Evolutionary conservation across 441 rosid genomes (phyloP).

Genomic region (Croton setiger): DNA sequence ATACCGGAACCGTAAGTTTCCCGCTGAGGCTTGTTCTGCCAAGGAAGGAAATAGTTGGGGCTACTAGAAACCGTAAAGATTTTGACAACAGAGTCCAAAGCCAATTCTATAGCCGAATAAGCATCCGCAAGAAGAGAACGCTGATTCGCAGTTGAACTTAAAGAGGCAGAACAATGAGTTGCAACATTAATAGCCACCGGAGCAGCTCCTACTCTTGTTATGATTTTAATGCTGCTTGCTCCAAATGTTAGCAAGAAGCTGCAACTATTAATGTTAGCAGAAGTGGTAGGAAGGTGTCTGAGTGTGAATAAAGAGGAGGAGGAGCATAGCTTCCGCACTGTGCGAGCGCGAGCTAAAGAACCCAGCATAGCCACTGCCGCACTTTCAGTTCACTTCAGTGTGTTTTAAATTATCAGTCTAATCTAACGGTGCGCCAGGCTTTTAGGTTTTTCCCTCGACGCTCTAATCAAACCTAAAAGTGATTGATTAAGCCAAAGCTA

Average conservation of each 20-base stretch:
- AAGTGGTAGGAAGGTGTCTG: neutral
- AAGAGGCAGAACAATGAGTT: neutral
- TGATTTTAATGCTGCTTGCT: neutral
- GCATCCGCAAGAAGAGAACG: constrained; percentile 22
- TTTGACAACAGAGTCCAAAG: constrained; percentile 78
- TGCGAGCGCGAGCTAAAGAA: constrained; percentile 35
- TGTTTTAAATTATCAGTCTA: neutral
- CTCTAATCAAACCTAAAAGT: too few relatives aligned
- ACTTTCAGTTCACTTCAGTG: neutral
- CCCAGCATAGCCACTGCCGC: constrained; percentile 20
- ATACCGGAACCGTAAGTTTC: constrained; percentile 81
- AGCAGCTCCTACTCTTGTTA: neutral
- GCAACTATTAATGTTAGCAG: neutral
- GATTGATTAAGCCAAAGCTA: too few relatives aligned
- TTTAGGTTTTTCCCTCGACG: neutral
- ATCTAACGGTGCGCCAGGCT: too few relatives aligned
- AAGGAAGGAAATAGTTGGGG: constrained; percentile 75
- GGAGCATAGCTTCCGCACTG: constrained; percentile 29
- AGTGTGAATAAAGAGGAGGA: neutral
- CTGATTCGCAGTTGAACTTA: neutral
- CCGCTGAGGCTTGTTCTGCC: constrained; percentile 86
- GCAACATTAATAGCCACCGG: neutral
- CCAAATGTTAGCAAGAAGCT: neutral
- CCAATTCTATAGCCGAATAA: constrained; percentile 49
- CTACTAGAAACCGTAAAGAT: constrained; percentile 72